phyloP scores from a whole-genome alignment of 2,329 filamentous ascomycete species.

The Stemphylium vesicarium region DNA sequence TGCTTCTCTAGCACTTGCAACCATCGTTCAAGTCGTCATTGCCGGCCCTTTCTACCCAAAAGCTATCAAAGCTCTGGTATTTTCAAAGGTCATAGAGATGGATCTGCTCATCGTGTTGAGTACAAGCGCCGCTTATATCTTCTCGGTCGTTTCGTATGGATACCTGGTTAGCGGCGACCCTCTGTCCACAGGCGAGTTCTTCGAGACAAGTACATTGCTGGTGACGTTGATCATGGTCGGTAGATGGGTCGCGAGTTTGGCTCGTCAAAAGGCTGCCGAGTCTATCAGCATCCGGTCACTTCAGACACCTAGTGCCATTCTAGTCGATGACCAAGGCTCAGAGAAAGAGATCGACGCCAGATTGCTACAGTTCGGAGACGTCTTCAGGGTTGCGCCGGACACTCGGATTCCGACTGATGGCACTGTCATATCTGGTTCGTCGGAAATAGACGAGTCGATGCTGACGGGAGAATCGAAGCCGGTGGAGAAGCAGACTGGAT shows the following conservation, averaged over 20 bases:
- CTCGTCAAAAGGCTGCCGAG: slow-evolving; percentile 57
- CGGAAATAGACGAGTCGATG: slow-evolving; percentile 77
- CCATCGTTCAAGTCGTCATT: slow-evolving; percentile 68
- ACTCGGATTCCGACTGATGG: background rate
- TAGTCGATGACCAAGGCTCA: slow-evolving; percentile 54
- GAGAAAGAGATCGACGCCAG: slow-evolving; percentile 66
- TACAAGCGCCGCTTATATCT: slow-evolving; percentile 8
- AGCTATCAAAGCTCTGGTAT: slow-evolving; percentile 67
- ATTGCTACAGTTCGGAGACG: slow-evolving; percentile 74
- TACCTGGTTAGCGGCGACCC: slow-evolving; percentile 46
- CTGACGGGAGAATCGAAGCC: slow-evolving; percentile 73
- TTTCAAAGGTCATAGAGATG: slow-evolving; percentile 69
- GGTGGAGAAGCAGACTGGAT: slow-evolving; percentile 62
- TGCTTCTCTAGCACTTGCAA: slow-evolving; percentile 68
- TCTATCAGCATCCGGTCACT: slow-evolving; percentile 62
- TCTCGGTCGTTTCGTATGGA: slow-evolving; percentile 54
- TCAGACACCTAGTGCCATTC: slow-evolving; percentile 61
- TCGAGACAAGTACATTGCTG: slow-evolving; percentile 62
- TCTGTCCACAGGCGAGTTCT: slow-evolving; percentile 56
- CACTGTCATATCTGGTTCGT: slow-evolving; percentile 58
- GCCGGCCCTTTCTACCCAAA: slow-evolving; percentile 71
- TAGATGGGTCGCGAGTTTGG: slow-evolving; percentile 55
- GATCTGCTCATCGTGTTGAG: slow-evolving; percentile 54
- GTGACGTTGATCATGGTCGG: slow-evolving; percentile 62
- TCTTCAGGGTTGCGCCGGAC: slow-evolving; percentile 65